Evolutionary conservation across 2,329 filamentous ascomycete species (phyloP).

Genomic region (Podosphaera xanthii): DNA sequence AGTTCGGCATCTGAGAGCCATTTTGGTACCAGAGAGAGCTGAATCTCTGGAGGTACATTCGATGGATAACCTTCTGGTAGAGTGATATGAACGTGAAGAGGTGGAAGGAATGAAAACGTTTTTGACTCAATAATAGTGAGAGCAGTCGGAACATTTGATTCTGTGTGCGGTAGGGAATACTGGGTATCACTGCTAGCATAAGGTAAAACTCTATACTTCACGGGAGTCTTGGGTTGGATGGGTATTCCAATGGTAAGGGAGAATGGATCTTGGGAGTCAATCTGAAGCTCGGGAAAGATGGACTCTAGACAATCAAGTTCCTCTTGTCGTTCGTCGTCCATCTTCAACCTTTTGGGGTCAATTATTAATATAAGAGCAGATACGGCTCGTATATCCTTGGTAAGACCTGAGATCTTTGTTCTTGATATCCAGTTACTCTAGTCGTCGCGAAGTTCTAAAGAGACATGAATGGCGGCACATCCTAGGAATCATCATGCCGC

Average conservation of each 20-base stretch:
- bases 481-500: too few relatives aligned
- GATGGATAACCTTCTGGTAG: conserved; percentile 36
- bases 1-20: conserved; percentile 31
- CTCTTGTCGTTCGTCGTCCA: conserved; percentile 34
- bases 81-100: conserved; percentile 28
- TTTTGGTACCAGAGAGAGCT: conserved; percentile 28
- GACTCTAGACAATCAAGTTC: conserved; percentile 38
- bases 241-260: conserved; percentile 29
- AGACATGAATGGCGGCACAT: too few relatives aligned
- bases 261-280: conserved; percentile 22
- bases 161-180: conserved; percentile 11
- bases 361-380: too few relatives aligned
- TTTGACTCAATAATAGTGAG: conserved; percentile 10
- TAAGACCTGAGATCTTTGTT: conserved; percentile 10
- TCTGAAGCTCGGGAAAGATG: conserved; percentile 42
- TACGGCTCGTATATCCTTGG: conserved; percentile 1
- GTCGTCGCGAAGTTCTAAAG: too few relatives aligned
- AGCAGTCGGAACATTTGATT: conserved; percentile 5
- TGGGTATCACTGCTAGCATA: conserved; percentile 22
- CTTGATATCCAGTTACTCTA: neutral
- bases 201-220: conserved; percentile 29
- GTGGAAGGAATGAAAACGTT: conserved; percentile 27
- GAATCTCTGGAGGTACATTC: conserved; percentile 25
- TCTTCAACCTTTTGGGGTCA: conserved; percentile 20
- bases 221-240: conserved; percentile 28